Evolutionary conservation across 768 basidiomycete genomes (phyloP).

Genomic region (Tulasnella calospora): DNA sequence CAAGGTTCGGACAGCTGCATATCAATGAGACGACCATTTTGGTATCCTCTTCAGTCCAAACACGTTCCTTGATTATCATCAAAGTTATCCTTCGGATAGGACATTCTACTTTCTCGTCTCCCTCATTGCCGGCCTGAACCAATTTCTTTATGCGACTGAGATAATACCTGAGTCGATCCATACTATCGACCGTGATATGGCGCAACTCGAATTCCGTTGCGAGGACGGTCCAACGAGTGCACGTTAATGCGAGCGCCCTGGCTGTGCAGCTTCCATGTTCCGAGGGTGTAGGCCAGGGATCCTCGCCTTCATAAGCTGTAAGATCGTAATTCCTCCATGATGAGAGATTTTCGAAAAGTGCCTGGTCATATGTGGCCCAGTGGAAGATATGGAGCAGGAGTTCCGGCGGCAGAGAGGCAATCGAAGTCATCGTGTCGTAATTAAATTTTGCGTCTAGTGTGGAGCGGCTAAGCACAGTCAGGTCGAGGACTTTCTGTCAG

Average conservation of each 20-base stretch:
- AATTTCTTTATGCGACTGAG: background rate
- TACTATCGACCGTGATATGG: background rate
- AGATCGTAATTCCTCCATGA: background rate
- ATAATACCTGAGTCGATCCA: background rate
- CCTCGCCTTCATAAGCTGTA: background rate
- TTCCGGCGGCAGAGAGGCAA: background rate
- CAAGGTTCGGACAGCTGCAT: background rate
- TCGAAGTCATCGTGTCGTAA: background rate
- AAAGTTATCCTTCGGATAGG: background rate
- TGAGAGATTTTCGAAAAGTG: background rate
- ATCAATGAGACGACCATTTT: background rate
- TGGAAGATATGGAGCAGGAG: background rate
- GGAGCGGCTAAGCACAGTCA: background rate
- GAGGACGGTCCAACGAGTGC: background rate
- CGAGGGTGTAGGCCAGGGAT: background rate
- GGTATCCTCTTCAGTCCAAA: background rate
- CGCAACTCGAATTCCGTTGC: constrained; percentile 1
- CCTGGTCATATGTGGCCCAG: background rate
- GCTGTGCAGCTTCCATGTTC: background rate
- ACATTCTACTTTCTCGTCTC: background rate
- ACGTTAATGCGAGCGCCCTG: background rate
- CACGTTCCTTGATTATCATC: background rate
- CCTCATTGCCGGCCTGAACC: background rate
- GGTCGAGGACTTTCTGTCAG: background rate
- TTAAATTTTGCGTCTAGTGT: background rate